These are phyloP conservation scores for Scutellaria galericulata DNA, from an alignment of 257 asterid species.

Conservation along the genomic window DNA sequence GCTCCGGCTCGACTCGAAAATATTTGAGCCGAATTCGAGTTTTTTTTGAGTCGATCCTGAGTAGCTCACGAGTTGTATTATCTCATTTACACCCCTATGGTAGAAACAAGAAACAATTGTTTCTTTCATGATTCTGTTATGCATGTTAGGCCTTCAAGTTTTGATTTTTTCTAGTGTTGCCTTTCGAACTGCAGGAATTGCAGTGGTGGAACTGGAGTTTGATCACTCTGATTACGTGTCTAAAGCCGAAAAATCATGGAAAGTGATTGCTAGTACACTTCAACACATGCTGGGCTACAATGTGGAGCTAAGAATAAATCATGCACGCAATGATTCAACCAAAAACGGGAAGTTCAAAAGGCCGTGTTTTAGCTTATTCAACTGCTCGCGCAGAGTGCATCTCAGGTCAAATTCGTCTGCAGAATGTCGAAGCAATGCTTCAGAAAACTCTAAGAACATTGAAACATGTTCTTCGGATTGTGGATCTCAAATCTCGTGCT, in stretches of 20 bases:
- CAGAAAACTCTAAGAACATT: conserved; percentile 49
- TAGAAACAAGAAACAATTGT: too few relatives aligned
- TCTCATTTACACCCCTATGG: too few relatives aligned
- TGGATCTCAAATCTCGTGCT: conserved; percentile 51
- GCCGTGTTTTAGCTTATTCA: conserved; percentile 46
- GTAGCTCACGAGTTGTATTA: too few relatives aligned
- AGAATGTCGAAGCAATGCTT: conserved; percentile 52
- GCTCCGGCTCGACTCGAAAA: too few relatives aligned
- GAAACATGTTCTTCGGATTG: conserved; percentile 63
- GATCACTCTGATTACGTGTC: conserved; percentile 62
- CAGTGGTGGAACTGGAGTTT: conserved; percentile 81
- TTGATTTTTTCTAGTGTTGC: too few relatives aligned
- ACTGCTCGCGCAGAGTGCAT: conserved; percentile 44
- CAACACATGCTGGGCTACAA: conserved; percentile 69
- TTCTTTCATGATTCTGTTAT: conserved; percentile 22
- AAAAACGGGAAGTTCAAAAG: not conserved
- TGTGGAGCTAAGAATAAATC: conserved; percentile 67
- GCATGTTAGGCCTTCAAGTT: too few relatives aligned
- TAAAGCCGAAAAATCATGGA: conserved; percentile 89
- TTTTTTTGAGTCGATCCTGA: too few relatives aligned
- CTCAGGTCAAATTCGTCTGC: not conserved
- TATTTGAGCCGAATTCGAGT: too few relatives aligned
- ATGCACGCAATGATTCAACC: conserved; percentile 1
- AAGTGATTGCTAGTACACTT: conserved; percentile 76
- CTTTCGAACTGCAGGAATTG: conserved; percentile 48